phyloP scores from a whole-genome alignment of 1,139 yeast genomes.

The Diutina pseudorugosa region DNA sequence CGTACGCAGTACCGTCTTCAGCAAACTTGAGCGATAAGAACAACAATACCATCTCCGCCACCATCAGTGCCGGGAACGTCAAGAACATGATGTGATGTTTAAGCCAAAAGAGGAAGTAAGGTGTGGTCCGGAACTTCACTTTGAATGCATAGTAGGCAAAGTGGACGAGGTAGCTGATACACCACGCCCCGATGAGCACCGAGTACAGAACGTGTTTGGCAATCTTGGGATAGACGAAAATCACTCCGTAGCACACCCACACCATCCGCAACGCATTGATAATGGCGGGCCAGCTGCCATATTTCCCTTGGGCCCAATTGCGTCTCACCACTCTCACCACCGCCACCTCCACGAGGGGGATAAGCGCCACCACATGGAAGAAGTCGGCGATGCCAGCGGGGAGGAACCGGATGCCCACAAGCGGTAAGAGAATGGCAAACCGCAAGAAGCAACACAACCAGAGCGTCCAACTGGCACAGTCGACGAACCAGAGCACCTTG shows the following conservation, averaged over 20 bases:
- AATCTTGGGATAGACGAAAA: slow-evolving; percentile 34
- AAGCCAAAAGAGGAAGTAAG: slow-evolving; percentile 22
- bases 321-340: slow-evolving; percentile 12
- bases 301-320: slow-evolving; percentile 3
- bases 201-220: slow-evolving; percentile 40
- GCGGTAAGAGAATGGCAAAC: slow-evolving; percentile 39
- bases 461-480: slow-evolving; percentile 28
- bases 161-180: slow-evolving; percentile 28
- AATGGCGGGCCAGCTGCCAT: slow-evolving; percentile 14
- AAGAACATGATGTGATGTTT: slow-evolving; percentile 29
- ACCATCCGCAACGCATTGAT: slow-evolving; percentile 22
- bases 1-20: background rate
- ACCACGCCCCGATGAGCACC: slow-evolving; percentile 33
- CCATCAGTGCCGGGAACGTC: slow-evolving; percentile 31
- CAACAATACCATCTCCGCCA: slow-evolving; percentile 40
- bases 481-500: slow-evolving; percentile 23
- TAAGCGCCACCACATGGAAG: slow-evolving; percentile 32
- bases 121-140: slow-evolving; percentile 23
- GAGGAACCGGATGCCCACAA: slow-evolving; percentile 48
- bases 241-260: slow-evolving; percentile 33
- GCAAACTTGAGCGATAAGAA: slow-evolving; percentile 17
- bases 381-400: slow-evolving; percentile 65
- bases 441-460: slow-evolving; percentile 43
- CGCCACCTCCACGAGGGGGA: slow-evolving; percentile 20
- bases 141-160: slow-evolving; percentile 37